A percentile compares a stretch with the other conserved stretches of the same genome.
phyloP scores from a whole-genome alignment of 352 stramenopile species.

The Blastocystis sp. region DNA sequence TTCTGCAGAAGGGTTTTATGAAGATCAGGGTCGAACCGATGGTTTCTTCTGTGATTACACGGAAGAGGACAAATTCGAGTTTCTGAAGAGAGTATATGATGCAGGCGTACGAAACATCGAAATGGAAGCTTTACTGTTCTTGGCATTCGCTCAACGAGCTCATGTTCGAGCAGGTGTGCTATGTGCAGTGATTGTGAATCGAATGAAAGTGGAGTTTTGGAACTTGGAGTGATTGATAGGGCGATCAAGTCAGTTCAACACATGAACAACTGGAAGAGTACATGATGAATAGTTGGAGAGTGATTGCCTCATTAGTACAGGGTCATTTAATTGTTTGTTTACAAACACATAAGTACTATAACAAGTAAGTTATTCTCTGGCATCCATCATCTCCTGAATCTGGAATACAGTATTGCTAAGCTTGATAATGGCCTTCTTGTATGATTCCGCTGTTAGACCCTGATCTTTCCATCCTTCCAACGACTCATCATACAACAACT shows the following conservation, averaged over 20 bases:
- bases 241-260: conserved; percentile 41
- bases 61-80: conserved; percentile 22
- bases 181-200: conserved; percentile 38
- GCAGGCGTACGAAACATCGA: conserved; percentile 18
- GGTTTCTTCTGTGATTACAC: conserved; percentile 58
- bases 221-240: not conserved
- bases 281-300: conserved; percentile 18
- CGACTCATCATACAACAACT: conserved; percentile 3
- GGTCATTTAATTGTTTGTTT: not conserved
- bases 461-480: conserved; percentile 36
- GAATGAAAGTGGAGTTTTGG: not conserved
- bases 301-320: not conserved
- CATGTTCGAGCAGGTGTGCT: not conserved
- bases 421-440: not conserved
- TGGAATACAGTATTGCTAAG: conserved; percentile 1
- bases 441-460: not conserved
- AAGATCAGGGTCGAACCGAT: conserved; percentile 41
- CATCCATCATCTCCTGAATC: conserved; percentile 37
- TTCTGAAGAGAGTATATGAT: not conserved
- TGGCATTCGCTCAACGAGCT: conserved; percentile 10
- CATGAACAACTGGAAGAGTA: not conserved
- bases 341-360: not conserved
- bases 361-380: not conserved
- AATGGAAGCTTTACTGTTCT: conserved; percentile 43
- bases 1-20: conserved; percentile 47